A percentile compares a stretch with the other conserved stretches of the same genome.
Conservation (phyloP, 495 filamentous ascomycete species). For the Trichoderma gamsii region DNA sequence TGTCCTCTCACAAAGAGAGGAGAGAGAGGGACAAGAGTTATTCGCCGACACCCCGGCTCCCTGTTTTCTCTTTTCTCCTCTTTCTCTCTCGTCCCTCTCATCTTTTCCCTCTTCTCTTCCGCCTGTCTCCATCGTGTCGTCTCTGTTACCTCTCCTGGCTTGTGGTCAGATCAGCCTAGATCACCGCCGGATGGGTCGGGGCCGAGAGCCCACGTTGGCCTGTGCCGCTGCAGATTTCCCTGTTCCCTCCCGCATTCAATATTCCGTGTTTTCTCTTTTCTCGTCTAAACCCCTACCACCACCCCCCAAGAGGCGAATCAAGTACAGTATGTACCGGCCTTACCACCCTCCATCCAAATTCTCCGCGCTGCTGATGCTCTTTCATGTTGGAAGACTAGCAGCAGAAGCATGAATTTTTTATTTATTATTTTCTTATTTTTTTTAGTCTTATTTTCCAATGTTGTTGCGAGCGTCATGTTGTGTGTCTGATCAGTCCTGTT, state of each 20-base stretch:
- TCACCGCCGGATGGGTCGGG: not conserved
- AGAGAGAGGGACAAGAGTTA: not conserved
- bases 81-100: not conserved
- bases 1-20: not conserved
- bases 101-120: not conserved
- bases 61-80: constrained; percentile 9
- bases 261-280: constrained; percentile 7
- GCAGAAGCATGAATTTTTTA: not conserved
- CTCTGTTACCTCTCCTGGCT: not conserved
- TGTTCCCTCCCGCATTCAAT: not conserved
- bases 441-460: not conserved
- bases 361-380: not conserved
- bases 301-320: not conserved
- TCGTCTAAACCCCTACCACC: not conserved
- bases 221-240: not conserved
- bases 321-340: not conserved
- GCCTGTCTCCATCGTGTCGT: not conserved
- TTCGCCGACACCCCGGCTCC: not conserved
- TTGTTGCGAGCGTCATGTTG: not conserved
- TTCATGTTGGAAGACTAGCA: not conserved
- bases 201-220: not conserved
- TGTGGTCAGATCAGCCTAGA: not conserved
- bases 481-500: not conserved
- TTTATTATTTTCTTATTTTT: too few species aligned
- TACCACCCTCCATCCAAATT: not conserved